Base-by-base conservation (phyloP, 2,329 filamentous ascomycete genomes). In the Penicillium sp. region DNA sequence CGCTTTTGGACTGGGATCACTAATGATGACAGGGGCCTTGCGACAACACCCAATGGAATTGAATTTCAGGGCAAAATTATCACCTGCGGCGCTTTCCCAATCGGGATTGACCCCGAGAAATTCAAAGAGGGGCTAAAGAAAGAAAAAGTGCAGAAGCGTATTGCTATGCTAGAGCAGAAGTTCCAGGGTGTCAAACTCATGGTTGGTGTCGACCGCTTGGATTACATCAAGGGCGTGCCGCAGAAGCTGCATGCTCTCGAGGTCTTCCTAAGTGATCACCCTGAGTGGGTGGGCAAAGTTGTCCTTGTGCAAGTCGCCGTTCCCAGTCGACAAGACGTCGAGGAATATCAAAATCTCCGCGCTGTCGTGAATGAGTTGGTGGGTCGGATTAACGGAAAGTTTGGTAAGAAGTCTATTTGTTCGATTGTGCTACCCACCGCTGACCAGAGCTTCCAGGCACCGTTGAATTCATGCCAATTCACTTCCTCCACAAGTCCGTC, bases 211-310 rank as follows among this genome's bases (percentile, higher is more conserved):
- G 92, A 98, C 63, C 85, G 92, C 33, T 76, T 96, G 34, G 92
- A 98, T 66, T 96, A 98, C 68, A 96, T 96, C 78, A 96, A 96
- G 69, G 92, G 92, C 47, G 89, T 98, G 7, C 92, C 92, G 0
- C 92, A 98, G 66, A 98, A 98, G 65, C 73, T 98, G 7, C 92
- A 96, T 58, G 90, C 92, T 2, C 78, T 96, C 28, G 92, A 98
- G 64, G 87, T 96, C 3, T 96, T 98, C 71, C 72, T 98, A 20
- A 94, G 88, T 0, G 90, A 96, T 57, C 88, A 98, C 56, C 92
- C 92, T 0, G 90, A 96, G 64, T 95, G 89, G 89, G 90, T 96
- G 44, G 92, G 92, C 52, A 94, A 95, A 66, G 89, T 96, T 14
- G 89, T 96, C 2, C 76, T 98, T 11, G 87, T 96, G 1, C 92